Percentiles rank a stretch among this genome's conserved stretches.
phyloP scores from a whole-genome alignment of 495 filamentous ascomycete genomes.

The Rusavskia elegans region DNA sequence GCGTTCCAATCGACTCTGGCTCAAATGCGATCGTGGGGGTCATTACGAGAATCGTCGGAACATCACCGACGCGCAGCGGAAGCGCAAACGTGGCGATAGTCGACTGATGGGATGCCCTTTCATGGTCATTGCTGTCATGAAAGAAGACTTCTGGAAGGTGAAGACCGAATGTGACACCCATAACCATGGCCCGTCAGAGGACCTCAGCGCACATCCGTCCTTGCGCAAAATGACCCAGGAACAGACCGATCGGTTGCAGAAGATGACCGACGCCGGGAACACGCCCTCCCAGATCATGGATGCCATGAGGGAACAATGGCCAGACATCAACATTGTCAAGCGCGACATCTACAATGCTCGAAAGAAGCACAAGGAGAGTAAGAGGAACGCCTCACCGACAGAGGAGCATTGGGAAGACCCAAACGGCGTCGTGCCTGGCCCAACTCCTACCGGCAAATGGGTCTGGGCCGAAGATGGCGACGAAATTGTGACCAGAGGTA shows the following conservation, averaged over 20 bases:
- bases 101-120: constrained; percentile 14
- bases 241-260: constrained; percentile 10
- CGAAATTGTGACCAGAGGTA: constrained; percentile 9
- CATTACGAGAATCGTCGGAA: constrained; percentile 14
- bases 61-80: constrained; percentile 13
- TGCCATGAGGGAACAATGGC: constrained; percentile 8
- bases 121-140: constrained; percentile 11
- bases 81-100: constrained; percentile 16
- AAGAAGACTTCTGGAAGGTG: constrained; percentile 12
- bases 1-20: constrained; percentile 15
- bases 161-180: constrained; percentile 11
- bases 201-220: constrained; percentile 12
- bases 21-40: constrained; percentile 17
- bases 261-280: constrained; percentile 15
- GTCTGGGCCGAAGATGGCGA: constrained; percentile 15
- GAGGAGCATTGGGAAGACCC: constrained; percentile 10
- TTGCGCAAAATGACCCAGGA: constrained; percentile 12
- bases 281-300: constrained; percentile 14
- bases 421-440: constrained; percentile 13
- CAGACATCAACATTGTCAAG: constrained; percentile 15
- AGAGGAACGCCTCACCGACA: constrained; percentile 3
- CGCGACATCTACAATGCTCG: constrained; percentile 17
- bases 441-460: constrained; percentile 10
- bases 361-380: constrained; percentile 15
- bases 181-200: constrained; percentile 14